Base-by-base conservation (phyloP, 176 grass and related monocot genomes). In the Otatea glauca region DNA sequence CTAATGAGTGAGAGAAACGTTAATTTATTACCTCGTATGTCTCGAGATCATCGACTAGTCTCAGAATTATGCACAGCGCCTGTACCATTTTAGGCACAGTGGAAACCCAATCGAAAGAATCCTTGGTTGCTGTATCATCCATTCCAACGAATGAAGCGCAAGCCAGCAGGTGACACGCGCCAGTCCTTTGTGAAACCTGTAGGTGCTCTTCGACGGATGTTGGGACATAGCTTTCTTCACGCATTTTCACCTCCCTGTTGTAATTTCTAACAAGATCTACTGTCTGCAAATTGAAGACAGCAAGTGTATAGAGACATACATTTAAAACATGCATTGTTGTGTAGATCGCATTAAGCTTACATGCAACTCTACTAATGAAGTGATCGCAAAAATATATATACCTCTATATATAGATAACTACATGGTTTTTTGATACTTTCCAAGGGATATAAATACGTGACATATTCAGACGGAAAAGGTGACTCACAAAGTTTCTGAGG, bases 1-100 rank as follows among this genome's bases (percentile, higher is more conserved):
- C 3, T 9, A 0, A 24, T 0, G 0, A 24, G n/a, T 11, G 21
- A 10, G 21, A 10, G 17, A 20, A 54, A 20, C 17, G 17, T 37
- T 37, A 37, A 37, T 37, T 37, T 2, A 4, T 65, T 78, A 65
- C 76, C 59, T 78, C 59, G 5, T 64, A 64, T 9, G 58, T 48
- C 34, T 47, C 18, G 41, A 78, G 61, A 32, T 78, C 76, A 78
- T 78, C 76, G 18, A 77, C 24, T 50, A 79, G 61, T 35, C 77
- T 79, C 2, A 79, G 9, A 50, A 66, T 66, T 66, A 21, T 66
- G 77, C 44, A 50, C 21, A 79, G 61, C 4, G 2, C 32, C 18
- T 47, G 61, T 27, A 79, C 44, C 7, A 50, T 79, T n/a, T 79
- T 49, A 14, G 77, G 77, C 43, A 66, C 0, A 5, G 44, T 51